Conservation (phyloP, 768 basidiomycete species). For the Rhizopogon rudus region DNA sequence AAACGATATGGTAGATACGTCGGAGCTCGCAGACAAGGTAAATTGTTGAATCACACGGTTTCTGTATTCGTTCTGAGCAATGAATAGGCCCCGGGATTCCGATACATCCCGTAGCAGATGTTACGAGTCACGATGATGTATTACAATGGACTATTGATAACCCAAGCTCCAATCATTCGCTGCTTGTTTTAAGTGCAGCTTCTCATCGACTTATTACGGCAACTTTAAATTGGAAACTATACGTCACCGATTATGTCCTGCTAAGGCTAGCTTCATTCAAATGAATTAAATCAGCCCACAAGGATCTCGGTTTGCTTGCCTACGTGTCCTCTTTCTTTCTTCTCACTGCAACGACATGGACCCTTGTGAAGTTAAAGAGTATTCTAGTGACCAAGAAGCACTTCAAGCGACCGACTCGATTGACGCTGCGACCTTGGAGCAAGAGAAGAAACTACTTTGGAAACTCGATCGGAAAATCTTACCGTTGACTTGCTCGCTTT, state of each 20-base stretch:
- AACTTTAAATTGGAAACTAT: neutral
- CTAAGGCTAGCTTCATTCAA: no score
- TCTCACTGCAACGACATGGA: neutral
- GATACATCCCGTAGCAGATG: slow-evolving; percentile 37
- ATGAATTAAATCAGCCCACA: no score
- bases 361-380: neutral
- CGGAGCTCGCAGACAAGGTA: slow-evolving; percentile 63
- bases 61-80: neutral
- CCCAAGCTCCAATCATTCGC: no score
- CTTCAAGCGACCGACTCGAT: neutral
- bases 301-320: neutral
- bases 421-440: slow-evolving; percentile 2
- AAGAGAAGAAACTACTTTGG: slow-evolving; percentile 47
- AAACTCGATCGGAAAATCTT: slow-evolving; percentile 58
- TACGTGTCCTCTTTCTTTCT: neutral
- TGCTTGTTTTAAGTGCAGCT: no score
- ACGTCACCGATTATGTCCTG: no score
- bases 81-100: slow-evolving; percentile 53
- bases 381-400: neutral
- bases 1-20: slow-evolving; percentile 52
- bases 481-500: slow-evolving; percentile 57
- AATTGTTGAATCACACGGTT: slow-evolving; percentile 3
- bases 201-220: neutral
- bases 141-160: no score
- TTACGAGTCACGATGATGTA: no score